These are phyloP conservation scores for Massospora cicadina DNA, from an alignment of 371 early-diverging fungal genomes.

Conservation along the genomic window DNA sequence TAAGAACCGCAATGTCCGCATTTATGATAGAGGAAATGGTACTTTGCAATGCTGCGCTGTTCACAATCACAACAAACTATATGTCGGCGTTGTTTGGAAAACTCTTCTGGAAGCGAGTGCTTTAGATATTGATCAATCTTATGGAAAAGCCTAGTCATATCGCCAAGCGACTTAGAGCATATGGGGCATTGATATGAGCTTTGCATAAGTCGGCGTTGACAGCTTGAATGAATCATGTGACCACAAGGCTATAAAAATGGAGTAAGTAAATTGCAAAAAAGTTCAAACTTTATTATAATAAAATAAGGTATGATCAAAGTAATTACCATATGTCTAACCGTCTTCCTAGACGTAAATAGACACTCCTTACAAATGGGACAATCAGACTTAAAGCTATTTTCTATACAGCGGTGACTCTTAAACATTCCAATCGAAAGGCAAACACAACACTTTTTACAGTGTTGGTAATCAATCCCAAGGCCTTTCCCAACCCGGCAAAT, in stretches of 20 bases:
- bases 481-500: conserved; percentile 85
- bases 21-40: conserved; percentile 91
- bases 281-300: too few relatives aligned
- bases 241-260: conserved; percentile 77
- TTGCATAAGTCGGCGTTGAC: conserved; percentile 65
- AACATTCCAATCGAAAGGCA: conserved; percentile 66
- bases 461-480: conserved; percentile 65
- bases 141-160: conserved; percentile 65
- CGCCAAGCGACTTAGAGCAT: conserved; percentile 80
- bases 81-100: conserved; percentile 38
- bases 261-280: too few relatives aligned
- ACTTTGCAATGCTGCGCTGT: conserved; percentile 53
- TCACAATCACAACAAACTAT: conserved; percentile 96
- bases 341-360: conserved; percentile 72
- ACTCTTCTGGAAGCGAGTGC: conserved; percentile 85
- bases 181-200: conserved; percentile 92
- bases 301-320: too few relatives aligned
- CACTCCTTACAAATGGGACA: conserved; percentile 97
- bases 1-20: conserved; percentile 73
- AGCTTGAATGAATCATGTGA: conserved; percentile 84
- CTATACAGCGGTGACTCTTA: conserved; percentile 80
- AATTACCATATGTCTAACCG: conserved; percentile 70
- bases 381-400: conserved; percentile 74
- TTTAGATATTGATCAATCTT: conserved; percentile 68
- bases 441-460: conserved; percentile 86